Evolutionary conservation across 768 basidiomycete species (phyloP).

Genomic region (Glaciozyma martinii): DNA sequence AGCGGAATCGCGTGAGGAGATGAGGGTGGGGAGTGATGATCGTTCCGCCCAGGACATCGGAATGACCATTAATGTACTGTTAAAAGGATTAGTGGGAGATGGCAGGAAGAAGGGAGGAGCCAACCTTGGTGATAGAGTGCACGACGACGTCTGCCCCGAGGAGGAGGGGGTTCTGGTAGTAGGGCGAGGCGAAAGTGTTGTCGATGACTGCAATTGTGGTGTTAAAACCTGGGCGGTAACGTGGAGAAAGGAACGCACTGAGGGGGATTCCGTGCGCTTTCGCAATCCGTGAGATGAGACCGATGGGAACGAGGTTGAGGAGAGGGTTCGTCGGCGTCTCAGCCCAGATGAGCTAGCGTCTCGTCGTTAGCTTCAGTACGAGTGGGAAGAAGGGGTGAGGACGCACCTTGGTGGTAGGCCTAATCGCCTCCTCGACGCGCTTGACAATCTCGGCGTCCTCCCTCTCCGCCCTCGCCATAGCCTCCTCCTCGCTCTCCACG

Average conservation of each 20-base stretch:
- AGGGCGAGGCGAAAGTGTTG: constrained; percentile 59
- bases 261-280: constrained; percentile 58
- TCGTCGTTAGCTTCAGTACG: background rate
- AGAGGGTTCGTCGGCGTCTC: constrained; percentile 95
- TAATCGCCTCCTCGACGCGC: constrained; percentile 56
- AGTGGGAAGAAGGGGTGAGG: background rate
- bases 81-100: too few species aligned
- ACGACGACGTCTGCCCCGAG: constrained; percentile 68
- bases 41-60: constrained; percentile 84
- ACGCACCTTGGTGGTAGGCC: constrained; percentile 68
- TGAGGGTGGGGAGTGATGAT: constrained; percentile 53
- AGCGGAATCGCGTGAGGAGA: constrained; percentile 56
- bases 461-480: background rate
- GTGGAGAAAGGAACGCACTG: constrained; percentile 43
- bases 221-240: background rate
- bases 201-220: background rate
- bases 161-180: constrained; percentile 76
- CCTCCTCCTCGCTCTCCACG: background rate
- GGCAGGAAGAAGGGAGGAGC: too few species aligned
- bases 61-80: constrained; percentile 64
- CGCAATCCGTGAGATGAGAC: constrained; percentile 58
- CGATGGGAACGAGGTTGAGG: constrained; percentile 73
- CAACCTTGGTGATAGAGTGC: constrained; percentile 65
- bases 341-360: constrained; percentile 73
- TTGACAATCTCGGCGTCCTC: constrained; percentile 57